phyloP scores from a whole-genome alignment of 2,329 filamentous ascomycete species.

The Canariomyces notabilis region DNA sequence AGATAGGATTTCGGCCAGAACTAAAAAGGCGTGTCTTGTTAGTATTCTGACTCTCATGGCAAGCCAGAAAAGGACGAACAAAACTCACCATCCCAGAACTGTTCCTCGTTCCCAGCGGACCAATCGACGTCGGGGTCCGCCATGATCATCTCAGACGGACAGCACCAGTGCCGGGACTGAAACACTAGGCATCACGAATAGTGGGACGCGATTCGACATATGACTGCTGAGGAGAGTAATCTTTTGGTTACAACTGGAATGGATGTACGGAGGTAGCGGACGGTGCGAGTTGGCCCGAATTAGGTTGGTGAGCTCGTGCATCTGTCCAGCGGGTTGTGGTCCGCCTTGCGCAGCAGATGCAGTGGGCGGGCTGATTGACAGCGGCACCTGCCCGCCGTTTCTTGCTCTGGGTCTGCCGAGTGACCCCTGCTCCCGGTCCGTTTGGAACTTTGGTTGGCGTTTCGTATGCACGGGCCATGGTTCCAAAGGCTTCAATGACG shows the following conservation, averaged over 20 bases:
- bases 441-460: conserved; percentile 12
- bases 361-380: conserved; percentile 11
- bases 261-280: too few species aligned
- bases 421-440: conserved; percentile 16
- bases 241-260: too few species aligned
- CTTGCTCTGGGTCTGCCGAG: conserved; percentile 8
- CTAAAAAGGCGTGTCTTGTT: conserved; percentile 29
- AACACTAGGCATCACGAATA: conserved; percentile 22
- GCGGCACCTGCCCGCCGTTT: background rate
- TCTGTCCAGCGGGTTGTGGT: conserved; percentile 1
- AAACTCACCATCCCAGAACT: conserved; percentile 77
- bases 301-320: background rate
- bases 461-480: conserved; percentile 19
- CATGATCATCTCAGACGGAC: conserved; percentile 39
- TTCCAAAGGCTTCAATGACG: conserved; percentile 11
- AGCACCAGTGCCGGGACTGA: conserved; percentile 9
- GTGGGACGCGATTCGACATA: conserved; percentile 8
- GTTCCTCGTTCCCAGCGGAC: conserved; percentile 71
- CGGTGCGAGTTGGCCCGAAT: too few species aligned
- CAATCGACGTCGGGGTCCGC: conserved; percentile 62
- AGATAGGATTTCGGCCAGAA: conserved; percentile 44
- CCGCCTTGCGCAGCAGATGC: background rate
- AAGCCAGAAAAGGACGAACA: too few species aligned
- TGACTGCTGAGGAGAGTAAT: background rate
- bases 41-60: too few species aligned